Evolutionary conservation across 106 monocot genomes (phyloP).

Genomic region (Dactylorhiza incarnata): DNA sequence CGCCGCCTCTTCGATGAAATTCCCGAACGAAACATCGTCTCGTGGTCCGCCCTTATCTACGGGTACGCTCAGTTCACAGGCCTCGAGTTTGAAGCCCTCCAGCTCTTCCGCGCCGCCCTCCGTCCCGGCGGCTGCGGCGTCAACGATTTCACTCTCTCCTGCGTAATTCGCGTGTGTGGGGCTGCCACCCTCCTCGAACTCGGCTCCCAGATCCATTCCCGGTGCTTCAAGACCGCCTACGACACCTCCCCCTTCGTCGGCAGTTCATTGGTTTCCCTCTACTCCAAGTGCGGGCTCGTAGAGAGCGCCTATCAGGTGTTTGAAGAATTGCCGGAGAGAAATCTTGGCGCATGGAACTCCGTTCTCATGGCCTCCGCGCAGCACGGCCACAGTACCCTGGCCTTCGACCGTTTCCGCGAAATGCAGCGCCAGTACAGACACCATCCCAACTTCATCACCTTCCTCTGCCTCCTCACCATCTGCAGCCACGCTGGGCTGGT

Average conservation of each 20-base stretch:
- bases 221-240: constrained; percentile 39
- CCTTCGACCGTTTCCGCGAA: constrained; percentile 24
- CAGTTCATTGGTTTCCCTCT: constrained; percentile 47
- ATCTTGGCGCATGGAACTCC: constrained; percentile 65
- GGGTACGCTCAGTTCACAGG: constrained; percentile 42
- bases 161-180: constrained; percentile 40
- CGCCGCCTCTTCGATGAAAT: constrained; percentile 49
- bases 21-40: constrained; percentile 55
- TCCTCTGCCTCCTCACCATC: constrained; percentile 56
- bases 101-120: constrained; percentile 38
- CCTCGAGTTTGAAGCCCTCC: constrained; percentile 18
- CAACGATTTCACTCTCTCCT: constrained; percentile 64
- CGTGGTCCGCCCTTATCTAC: constrained; percentile 60
- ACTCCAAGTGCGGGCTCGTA: constrained; percentile 62
- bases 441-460: constrained; percentile 66
- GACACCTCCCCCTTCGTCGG: constrained; percentile 55
- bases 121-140: constrained; percentile 8
- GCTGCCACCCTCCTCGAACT: constrained; percentile 43
- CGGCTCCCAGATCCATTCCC: constrained; percentile 43
- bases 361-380: constrained; percentile 55
- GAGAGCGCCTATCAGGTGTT: constrained; percentile 49
- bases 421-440: constrained; percentile 23
- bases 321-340: constrained; percentile 35
- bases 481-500: constrained; percentile 74
- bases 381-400: constrained; percentile 43